phyloP scores from a whole-genome alignment of 2,329 filamentous ascomycete genomes.

The Cephalotrichum gorgonifer region DNA sequence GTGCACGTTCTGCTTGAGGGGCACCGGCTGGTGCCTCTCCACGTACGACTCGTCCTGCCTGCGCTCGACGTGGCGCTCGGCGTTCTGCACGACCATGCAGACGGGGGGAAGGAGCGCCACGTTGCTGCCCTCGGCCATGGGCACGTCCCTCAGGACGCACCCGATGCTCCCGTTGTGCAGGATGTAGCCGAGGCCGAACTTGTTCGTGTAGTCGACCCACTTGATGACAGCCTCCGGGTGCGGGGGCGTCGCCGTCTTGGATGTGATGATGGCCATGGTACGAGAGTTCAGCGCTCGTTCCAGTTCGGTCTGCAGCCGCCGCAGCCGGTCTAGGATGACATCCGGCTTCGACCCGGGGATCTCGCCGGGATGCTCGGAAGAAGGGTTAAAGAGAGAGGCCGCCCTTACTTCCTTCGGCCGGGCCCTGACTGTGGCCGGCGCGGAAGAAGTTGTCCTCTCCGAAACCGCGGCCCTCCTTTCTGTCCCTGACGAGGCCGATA shows the following conservation, averaged over 20 bases:
- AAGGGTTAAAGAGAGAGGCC: slow-evolving; percentile 45
- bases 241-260: slow-evolving; percentile 41
- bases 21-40: slow-evolving; percentile 51
- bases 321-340: slow-evolving; percentile 43
- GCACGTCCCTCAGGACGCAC: slow-evolving; percentile 52
- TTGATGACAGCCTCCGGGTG: slow-evolving; percentile 60
- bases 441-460: neutral
- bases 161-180: slow-evolving; percentile 73
- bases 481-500: neutral
- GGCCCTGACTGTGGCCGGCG: slow-evolving; percentile 8
- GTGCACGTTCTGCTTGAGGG: slow-evolving; percentile 55
- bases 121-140: slow-evolving; percentile 37
- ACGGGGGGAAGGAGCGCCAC: slow-evolving; percentile 53
- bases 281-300: slow-evolving; percentile 54
- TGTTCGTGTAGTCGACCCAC: slow-evolving; percentile 85
- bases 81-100: slow-evolving; percentile 60
- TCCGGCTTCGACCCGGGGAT: slow-evolving; percentile 48
- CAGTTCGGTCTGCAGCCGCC: slow-evolving; percentile 46
- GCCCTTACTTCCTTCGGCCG: slow-evolving; percentile 21
- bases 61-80: slow-evolving; percentile 59
- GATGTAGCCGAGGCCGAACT: slow-evolving; percentile 76
- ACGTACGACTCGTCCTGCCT: slow-evolving; percentile 42
- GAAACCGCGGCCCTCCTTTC: neutral
- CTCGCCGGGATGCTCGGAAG: slow-evolving; percentile 36
- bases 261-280: slow-evolving; percentile 48